A percentile compares a stretch with the other conserved stretches of the same genome.
Evolutionary conservation across 495 filamentous ascomycete genomes (phyloP).

Genomic region (Penicillium paradoxum): DNA sequence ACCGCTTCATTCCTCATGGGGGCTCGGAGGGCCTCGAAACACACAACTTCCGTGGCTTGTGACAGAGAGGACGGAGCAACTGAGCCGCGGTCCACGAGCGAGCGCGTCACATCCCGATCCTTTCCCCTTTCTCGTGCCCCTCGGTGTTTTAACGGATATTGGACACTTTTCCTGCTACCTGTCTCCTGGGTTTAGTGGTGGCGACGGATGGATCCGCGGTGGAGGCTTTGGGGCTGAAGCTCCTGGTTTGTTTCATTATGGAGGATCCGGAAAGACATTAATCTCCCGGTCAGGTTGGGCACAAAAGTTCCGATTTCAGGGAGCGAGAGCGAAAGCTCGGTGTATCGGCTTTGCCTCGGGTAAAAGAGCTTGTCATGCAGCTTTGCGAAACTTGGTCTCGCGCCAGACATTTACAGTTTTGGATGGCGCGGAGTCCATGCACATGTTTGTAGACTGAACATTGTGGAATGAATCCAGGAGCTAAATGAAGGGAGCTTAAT

Average conservation of each 20-base stretch:
- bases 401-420: not conserved
- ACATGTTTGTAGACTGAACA: not conserved
- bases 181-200: slow-evolving; percentile 5
- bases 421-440: not conserved
- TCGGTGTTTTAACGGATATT: slow-evolving; percentile 13
- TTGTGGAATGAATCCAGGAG: not conserved
- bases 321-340: not conserved
- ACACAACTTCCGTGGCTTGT: not conserved
- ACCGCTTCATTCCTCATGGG: not conserved
- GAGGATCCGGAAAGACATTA: not conserved
- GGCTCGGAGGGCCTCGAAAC: too few relatives aligned
- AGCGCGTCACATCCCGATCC: slow-evolving; percentile 3
- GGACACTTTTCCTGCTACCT: slow-evolving; percentile 8
- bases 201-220: not conserved
- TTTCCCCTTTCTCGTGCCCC: slow-evolving; percentile 11
- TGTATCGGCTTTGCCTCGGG: not conserved
- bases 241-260: not conserved
- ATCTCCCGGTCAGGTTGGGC: not conserved
- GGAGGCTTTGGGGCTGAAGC: not conserved
- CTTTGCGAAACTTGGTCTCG: not conserved
- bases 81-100: slow-evolving; percentile 14
- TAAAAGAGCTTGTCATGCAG: not conserved
- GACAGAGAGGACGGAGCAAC: too few relatives aligned
- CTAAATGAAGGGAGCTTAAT: not conserved
- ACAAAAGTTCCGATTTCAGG: not conserved